Evolutionary conservation across 768 basidiomycete genomes (phyloP).

Genomic region (Suillus plorans): DNA sequence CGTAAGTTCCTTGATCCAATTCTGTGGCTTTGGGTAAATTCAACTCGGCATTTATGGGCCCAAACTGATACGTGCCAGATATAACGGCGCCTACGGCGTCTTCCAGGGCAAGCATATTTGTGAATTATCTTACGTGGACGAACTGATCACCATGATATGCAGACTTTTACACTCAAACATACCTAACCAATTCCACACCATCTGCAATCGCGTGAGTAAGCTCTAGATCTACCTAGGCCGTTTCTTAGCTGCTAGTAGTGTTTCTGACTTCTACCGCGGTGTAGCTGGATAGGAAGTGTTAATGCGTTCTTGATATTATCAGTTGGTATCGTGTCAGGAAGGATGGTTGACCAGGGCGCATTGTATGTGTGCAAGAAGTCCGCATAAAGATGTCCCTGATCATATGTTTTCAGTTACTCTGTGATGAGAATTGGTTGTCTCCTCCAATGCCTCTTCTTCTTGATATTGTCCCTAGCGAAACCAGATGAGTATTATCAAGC

Average conservation of each 20-base stretch:
- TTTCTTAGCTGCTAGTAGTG: not conserved
- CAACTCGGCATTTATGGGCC: not conserved
- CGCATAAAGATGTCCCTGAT: not conserved
- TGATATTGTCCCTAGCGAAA: constrained; percentile 45
- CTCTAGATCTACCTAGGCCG: not conserved
- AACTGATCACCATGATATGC: not conserved
- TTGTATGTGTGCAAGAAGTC: constrained; percentile 33
- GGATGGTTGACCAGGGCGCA: constrained; percentile 51
- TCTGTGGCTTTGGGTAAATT: constrained; percentile 37
- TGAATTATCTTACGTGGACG: not conserved
- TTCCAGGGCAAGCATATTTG: constrained; percentile 33
- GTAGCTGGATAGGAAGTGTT: constrained; percentile 48
- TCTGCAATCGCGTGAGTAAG: constrained; percentile 36
- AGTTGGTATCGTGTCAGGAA: constrained; percentile 46
- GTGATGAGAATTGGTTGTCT: constrained; percentile 44
- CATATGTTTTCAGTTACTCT: constrained; percentile 32
- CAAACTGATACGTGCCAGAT: constrained; percentile 19
- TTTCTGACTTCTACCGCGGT: constrained; percentile 1
- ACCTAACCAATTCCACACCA: constrained; percentile 34
- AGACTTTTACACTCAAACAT: constrained; percentile 40
- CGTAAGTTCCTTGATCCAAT: constrained; percentile 37
- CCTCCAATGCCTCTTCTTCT: constrained; percentile 42
- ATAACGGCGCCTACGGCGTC: constrained; percentile 38
- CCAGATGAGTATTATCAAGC: constrained; percentile 39
- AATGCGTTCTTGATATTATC: constrained; percentile 45